Evolutionary conservation across 2,329 filamentous ascomycete species (phyloP).

Genomic region (Ampelomyces quisqualis): DNA sequence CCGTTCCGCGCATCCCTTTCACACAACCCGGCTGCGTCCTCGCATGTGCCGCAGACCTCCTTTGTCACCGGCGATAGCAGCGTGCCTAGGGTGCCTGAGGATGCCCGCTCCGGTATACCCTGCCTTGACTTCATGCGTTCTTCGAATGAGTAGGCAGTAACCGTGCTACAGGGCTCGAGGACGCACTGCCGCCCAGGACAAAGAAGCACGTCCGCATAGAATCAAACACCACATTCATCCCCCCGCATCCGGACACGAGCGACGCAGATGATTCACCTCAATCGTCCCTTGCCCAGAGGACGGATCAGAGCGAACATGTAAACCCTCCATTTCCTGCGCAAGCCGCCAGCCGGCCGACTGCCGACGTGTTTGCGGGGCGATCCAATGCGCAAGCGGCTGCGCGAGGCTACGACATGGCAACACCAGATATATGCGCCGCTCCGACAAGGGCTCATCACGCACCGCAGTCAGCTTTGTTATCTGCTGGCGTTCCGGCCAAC

Average conservation of each 20-base stretch:
- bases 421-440: slow-evolving; percentile 26
- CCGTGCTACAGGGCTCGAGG: slow-evolving; percentile 35
- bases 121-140: slow-evolving; percentile 23
- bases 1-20: slow-evolving; percentile 42
- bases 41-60: slow-evolving; percentile 28
- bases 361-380: slow-evolving; percentile 12
- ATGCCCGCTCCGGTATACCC: slow-evolving; percentile 37
- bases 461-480: slow-evolving; percentile 14
- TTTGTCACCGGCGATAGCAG: slow-evolving; percentile 28
- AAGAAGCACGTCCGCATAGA: slow-evolving; percentile 63
- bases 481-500: slow-evolving; percentile 34
- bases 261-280: slow-evolving; percentile 21
- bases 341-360: slow-evolving; percentile 23
- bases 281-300: slow-evolving; percentile 19
- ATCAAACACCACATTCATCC: slow-evolving; percentile 42
- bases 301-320: slow-evolving; percentile 15
- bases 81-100: slow-evolving; percentile 21
- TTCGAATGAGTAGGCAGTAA: slow-evolving; percentile 35
- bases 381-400: slow-evolving; percentile 16
- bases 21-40: slow-evolving; percentile 23
- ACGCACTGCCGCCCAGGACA: slow-evolving; percentile 40
- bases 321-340: slow-evolving; percentile 19
- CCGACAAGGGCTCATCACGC: slow-evolving; percentile 18
- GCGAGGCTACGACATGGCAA: slow-evolving; percentile 30
- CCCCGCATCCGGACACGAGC: slow-evolving; percentile 36